A percentile compares a stretch with the other conserved stretches of the same genome.
Evolutionary conservation across 78 protist species (phyloP).

Genomic region (Dictyostelium intermedium): DNA sequence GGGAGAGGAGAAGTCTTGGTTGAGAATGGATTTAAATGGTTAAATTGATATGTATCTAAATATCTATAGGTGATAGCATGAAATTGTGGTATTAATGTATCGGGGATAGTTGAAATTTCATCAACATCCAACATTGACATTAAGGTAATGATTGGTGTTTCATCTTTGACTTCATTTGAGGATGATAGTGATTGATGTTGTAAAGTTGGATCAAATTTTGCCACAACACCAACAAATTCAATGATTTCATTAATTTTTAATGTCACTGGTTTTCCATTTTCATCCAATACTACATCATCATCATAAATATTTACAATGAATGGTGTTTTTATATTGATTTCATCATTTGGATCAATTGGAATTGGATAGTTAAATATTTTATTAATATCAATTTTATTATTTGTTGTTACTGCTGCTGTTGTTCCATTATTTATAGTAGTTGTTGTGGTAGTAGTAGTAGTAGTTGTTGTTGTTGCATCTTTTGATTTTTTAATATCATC

Average conservation of each 20-base stretch:
- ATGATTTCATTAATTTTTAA: slow-evolving; percentile 39
- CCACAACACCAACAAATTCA: slow-evolving; percentile 54
- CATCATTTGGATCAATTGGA: neutral
- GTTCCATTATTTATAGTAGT: neutral
- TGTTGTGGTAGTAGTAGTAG: neutral
- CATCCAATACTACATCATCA: neutral
- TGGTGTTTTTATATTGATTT: neutral
- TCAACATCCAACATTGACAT: neutral
- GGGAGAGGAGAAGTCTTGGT: too few relatives aligned
- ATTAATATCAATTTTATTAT: slow-evolving; percentile 33
- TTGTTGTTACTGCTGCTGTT: neutral
- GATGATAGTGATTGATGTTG: neutral
- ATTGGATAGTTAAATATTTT: slow-evolving; percentile 50
- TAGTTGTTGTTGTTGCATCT: neutral
- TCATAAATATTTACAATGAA: slow-evolving; percentile 48
- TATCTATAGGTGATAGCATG: slow-evolving; percentile 13
- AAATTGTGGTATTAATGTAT: slow-evolving; percentile 44
- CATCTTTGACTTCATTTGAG: neutral
- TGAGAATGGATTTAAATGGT: neutral
- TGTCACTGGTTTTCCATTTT: neutral
- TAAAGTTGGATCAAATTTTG: neutral
- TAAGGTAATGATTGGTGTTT: neutral
- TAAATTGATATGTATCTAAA: slow-evolving; percentile 4
- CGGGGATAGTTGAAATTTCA: slow-evolving; percentile 30
- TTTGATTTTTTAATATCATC: neutral